phyloP scores from a whole-genome alignment of 257 asterid species.

The Fraxinus excelsior region DNA sequence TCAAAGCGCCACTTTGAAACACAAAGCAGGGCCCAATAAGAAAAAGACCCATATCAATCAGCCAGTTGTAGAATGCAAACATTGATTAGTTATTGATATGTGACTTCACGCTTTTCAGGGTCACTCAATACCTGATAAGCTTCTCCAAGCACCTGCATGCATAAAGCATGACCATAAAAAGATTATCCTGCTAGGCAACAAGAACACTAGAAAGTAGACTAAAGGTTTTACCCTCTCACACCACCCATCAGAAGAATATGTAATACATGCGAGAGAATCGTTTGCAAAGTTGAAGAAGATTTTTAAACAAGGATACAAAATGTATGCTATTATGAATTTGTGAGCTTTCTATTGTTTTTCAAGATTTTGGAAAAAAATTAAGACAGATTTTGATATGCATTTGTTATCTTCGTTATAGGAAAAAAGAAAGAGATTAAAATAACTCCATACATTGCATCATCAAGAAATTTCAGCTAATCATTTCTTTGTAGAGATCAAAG shows the following conservation, averaged over 20 bases:
- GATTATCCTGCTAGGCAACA: constrained; percentile 2
- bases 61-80: no score
- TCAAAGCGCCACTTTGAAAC: no score
- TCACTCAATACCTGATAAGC: constrained; percentile 87
- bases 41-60: no score
- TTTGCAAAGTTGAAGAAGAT: neutral
- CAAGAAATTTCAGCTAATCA: neutral
- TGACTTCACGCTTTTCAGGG: constrained; percentile 67
- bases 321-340: neutral
- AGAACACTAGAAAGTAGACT: neutral
- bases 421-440: neutral
- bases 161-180: constrained; percentile 9
- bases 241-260: neutral
- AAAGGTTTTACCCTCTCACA: neutral
- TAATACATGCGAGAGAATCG: neutral
- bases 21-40: no score
- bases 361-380: neutral
- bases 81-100: no score
- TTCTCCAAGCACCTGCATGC: constrained; percentile 73
- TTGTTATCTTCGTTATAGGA: neutral
- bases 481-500: no score
- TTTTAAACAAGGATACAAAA: neutral
- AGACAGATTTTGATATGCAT: neutral
- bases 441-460: neutral
- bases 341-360: neutral